These are phyloP conservation scores for Solanum sitiens DNA, from an alignment of 257 asterid species.

Conservation along the genomic window DNA sequence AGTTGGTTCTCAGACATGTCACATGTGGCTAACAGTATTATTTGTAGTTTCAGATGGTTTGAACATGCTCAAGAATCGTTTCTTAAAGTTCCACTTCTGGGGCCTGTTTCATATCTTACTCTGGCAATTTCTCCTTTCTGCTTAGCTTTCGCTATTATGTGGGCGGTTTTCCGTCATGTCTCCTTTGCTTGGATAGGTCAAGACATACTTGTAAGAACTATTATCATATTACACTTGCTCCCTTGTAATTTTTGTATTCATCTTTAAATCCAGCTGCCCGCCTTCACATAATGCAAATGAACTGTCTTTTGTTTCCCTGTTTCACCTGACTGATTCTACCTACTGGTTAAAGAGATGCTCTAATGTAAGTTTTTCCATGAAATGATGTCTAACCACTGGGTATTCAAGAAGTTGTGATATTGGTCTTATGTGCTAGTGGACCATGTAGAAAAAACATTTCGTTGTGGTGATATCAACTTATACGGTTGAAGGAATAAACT, in stretches of 20 bases:
- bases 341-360: not conserved
- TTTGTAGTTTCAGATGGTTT: slow-evolving; percentile 90
- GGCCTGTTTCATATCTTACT: slow-evolving; percentile 75
- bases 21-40: slow-evolving; percentile 9
- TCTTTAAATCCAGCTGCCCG: not conserved
- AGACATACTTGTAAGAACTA: slow-evolving; percentile 79
- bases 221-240: not conserved
- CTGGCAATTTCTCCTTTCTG: slow-evolving; percentile 89
- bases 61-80: slow-evolving; percentile 57
- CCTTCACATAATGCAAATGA: not conserved
- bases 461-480: not conserved
- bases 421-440: not conserved
- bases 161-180: slow-evolving; percentile 76
- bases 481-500: not conserved
- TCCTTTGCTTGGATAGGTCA: slow-evolving; percentile 97
- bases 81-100: slow-evolving; percentile 70
- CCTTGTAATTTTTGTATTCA: not conserved
- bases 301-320: not conserved
- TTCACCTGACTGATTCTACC: not conserved
- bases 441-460: not conserved
- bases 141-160: slow-evolving; percentile 67
- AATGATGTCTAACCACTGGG: not conserved
- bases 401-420: not conserved
- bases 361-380: not conserved
- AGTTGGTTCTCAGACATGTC: not conserved